Conservation (phyloP, 306 rosid species). For the Vigna reflexopilosa region DNA sequence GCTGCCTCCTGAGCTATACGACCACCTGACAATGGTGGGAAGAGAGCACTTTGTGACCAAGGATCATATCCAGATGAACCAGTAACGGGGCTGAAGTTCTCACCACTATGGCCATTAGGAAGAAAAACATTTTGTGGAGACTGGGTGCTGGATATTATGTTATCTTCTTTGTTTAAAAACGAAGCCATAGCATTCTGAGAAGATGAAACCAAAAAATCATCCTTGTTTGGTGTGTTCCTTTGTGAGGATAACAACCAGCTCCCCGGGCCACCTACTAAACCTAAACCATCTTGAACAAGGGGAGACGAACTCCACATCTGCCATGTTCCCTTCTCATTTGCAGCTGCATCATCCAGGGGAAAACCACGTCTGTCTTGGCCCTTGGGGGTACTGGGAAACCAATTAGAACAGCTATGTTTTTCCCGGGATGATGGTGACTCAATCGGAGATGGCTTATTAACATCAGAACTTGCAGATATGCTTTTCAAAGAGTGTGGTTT, state of each 20-base stretch:
- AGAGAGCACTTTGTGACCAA: constrained; percentile 72
- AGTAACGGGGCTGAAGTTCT: constrained; percentile 68
- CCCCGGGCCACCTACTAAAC: constrained; percentile 79
- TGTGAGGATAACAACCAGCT: constrained; percentile 84
- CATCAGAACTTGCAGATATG: constrained; percentile 67
- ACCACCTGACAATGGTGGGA: constrained; percentile 80
- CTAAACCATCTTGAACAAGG: constrained; percentile 94
- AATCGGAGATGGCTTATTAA: constrained; percentile 87
- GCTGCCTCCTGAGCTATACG: constrained; percentile 66
- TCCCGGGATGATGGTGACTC: constrained; percentile 94
- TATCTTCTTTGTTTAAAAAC: constrained; percentile 79
- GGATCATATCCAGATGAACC: constrained; percentile 76
- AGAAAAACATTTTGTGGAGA: constrained; percentile 72
- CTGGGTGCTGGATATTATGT: constrained; percentile 59
- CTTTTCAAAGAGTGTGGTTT: constrained; percentile 65
- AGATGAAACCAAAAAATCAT: constrained; percentile 70
- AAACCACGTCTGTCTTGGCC: constrained; percentile 60
- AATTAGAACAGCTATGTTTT: constrained; percentile 66
- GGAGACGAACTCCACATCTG: constrained; percentile 94
- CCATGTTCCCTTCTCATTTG: constrained; percentile 86
- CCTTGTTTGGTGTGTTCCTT: constrained; percentile 67
- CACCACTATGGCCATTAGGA: constrained; percentile 76
- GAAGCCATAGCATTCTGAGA: constrained; percentile 83
- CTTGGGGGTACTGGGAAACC: constrained; percentile 56
- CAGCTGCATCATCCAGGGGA: constrained; percentile 60